A percentile compares a stretch with the other conserved stretches of the same genome.
These are phyloP conservation scores for Glonium stellatum DNA, from an alignment of 495 filamentous ascomycete genomes.

Conservation along the genomic window DNA sequence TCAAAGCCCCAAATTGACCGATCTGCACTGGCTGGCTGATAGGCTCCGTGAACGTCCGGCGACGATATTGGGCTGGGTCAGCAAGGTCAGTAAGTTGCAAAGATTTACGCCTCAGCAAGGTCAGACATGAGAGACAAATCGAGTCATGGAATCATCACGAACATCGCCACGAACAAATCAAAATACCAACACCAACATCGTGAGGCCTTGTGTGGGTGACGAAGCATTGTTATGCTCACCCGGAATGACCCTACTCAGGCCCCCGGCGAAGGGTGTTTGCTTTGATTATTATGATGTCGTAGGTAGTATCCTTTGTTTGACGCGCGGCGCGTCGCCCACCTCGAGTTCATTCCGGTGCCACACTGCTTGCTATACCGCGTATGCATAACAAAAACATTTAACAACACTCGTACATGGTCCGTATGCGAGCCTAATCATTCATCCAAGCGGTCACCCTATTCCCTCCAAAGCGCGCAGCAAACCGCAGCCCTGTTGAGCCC, in stretches of 20 bases:
- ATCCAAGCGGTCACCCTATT: slow-evolving; percentile 84
- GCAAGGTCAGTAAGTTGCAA: background rate
- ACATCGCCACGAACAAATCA: background rate
- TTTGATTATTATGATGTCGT: slow-evolving; percentile 8
- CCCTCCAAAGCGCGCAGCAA: slow-evolving; percentile 78
- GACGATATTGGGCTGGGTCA: background rate
- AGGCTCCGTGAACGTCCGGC: background rate
- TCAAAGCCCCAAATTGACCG: background rate
- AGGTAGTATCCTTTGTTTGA: slow-evolving; percentile 24
- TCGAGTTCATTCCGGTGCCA: slow-evolving; percentile 16
- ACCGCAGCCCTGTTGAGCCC: slow-evolving; percentile 80
- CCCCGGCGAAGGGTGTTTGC: slow-evolving; percentile 19
- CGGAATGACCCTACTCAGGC: slow-evolving; percentile 3
- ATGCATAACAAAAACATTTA: background rate
- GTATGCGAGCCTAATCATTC: slow-evolving; percentile 48
- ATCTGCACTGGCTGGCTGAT: background rate
- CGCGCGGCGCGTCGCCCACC: slow-evolving; percentile 26
- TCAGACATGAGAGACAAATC: background rate
- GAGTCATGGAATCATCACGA: background rate
- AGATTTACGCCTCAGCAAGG: background rate
- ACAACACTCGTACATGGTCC: slow-evolving; percentile 22
- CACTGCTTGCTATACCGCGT: slow-evolving; percentile 11
- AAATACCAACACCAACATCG: background rate
- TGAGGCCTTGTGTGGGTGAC: slow-evolving; percentile 14
- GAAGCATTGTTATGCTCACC: slow-evolving; percentile 13